Evolutionary conservation across 768 basidiomycete species (phyloP).

Genomic region (Rhodosporidiobolus sp.): DNA sequence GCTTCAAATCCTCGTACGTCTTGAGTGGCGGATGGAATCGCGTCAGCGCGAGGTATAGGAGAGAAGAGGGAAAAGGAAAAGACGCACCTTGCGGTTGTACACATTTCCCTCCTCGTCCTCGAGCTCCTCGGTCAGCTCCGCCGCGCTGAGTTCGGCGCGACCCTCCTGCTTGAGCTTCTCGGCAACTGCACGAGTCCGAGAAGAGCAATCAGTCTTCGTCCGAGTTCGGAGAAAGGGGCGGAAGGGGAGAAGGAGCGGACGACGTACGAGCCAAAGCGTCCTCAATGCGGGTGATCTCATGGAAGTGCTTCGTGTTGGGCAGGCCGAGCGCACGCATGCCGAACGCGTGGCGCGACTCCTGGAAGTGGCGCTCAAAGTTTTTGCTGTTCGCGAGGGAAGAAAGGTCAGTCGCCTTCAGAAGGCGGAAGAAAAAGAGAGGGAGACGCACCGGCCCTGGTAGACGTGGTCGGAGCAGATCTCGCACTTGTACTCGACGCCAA

Average conservation of each 20-base stretch:
- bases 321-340: slow-evolving; percentile 96
- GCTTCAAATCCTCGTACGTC: slow-evolving; percentile 45
- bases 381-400: slow-evolving; percentile 58
- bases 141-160: slow-evolving; percentile 84
- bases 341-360: slow-evolving; percentile 95
- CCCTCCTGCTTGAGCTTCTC: slow-evolving; percentile 97
- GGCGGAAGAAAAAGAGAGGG: background rate
- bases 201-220: background rate
- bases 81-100: slow-evolving; percentile 73
- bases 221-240: background rate
- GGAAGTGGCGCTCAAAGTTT: slow-evolving; percentile 95
- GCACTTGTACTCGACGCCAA: slow-evolving; percentile 96
- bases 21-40: background rate
- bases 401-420: too few species aligned
- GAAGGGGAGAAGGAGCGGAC: slow-evolving; percentile 4
- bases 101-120: slow-evolving; percentile 99
- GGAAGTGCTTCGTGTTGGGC: slow-evolving; percentile 98
- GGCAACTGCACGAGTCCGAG: slow-evolving; percentile 63
- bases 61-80: background rate
- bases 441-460: slow-evolving; percentile 83
- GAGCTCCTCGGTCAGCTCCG: slow-evolving; percentile 94
- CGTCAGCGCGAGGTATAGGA: background rate
- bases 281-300: slow-evolving; percentile 94
- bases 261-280: slow-evolving; percentile 87
- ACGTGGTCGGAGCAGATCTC: slow-evolving; percentile 96